Evolutionary conservation across 1,284 basidiomycete genomes (phyloP).

Genomic region (Chiua sp.): DNA sequence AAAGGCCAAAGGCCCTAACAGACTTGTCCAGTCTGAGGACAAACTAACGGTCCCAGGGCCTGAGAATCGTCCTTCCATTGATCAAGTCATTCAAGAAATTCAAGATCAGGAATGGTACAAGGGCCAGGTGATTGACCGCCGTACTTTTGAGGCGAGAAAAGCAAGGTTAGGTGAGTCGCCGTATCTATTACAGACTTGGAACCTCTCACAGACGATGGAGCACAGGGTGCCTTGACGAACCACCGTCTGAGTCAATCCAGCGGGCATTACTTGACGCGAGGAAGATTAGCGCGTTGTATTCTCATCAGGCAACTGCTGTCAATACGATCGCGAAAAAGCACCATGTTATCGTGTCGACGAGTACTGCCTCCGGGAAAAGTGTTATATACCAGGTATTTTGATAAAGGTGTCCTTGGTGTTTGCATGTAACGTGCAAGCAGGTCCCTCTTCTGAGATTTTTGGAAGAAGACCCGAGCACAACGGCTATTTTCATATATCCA

Average conservation of each 20-base stretch:
- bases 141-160: constrained; percentile 57
- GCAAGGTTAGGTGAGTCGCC: constrained; percentile 52
- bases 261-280: constrained; percentile 67
- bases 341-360: constrained; percentile 89
- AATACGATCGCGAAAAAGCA: constrained; percentile 64
- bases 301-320: constrained; percentile 83
- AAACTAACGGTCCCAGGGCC: constrained; percentile 48
- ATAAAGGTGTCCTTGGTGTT: background rate
- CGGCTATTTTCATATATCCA: constrained; percentile 88
- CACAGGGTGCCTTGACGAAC: constrained; percentile 56
- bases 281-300: constrained; percentile 73
- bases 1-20: constrained; percentile 21
- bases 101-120: constrained; percentile 65
- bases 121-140: constrained; percentile 67
- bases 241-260: constrained; percentile 62
- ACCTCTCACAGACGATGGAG: background rate
- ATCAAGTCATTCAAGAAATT: constrained; percentile 63
- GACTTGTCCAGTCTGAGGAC: constrained; percentile 4
- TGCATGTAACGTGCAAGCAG: constrained; percentile 40
- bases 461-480: constrained; percentile 65
- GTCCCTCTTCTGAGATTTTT: constrained; percentile 77
- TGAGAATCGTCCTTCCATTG: constrained; percentile 61
- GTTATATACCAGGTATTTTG: constrained; percentile 79
- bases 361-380: constrained; percentile 92
- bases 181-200: background rate